Percentiles rank a stretch among this genome's conserved stretches.
phyloP scores from a whole-genome alignment of 768 basidiomycete species.

The Myochromella boudieri region DNA sequence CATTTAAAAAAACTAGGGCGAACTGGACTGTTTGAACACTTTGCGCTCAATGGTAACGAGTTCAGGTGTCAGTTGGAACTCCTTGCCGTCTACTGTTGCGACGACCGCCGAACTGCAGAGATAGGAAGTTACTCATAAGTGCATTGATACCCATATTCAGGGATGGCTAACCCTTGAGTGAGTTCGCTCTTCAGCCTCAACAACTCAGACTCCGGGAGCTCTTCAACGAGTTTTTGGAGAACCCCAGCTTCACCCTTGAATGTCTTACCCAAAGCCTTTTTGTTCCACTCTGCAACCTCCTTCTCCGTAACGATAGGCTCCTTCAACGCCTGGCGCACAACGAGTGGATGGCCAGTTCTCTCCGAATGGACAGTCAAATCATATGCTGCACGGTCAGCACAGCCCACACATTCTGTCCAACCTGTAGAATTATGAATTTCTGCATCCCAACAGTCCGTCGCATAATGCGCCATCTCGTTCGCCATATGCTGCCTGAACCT shows the following conservation, averaged over 20 bases:
- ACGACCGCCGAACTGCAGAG: constrained; percentile 52
- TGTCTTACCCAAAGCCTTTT: constrained; percentile 85
- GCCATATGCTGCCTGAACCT: constrained; percentile 98
- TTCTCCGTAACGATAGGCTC: constrained; percentile 84
- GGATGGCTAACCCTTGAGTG: constrained; percentile 59
- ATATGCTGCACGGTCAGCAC: constrained; percentile 97
- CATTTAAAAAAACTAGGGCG: constrained; percentile 24
- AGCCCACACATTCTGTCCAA: constrained; percentile 99
- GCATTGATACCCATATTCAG: too few species aligned
- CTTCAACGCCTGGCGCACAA: constrained; percentile 84
- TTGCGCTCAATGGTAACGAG: constrained; percentile 77
- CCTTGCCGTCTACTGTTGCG: constrained; percentile 56
- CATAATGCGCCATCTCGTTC: constrained; percentile 99
- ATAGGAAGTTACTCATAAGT: too few species aligned
- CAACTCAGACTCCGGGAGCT: constrained; percentile 66
- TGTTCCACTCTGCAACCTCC: constrained; percentile 78
- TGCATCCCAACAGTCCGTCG: constrained; percentile 99
- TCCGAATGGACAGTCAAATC: constrained; percentile 88
- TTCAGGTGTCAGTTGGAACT: constrained; percentile 71
- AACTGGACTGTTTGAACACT: constrained; percentile 86
- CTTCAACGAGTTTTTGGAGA: constrained; percentile 63
- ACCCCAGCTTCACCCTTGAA: constrained; percentile 80
- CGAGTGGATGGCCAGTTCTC: constrained; percentile 80
- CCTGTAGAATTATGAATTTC: constrained; percentile 89
- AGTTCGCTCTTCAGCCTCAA: constrained; percentile 69